Evolutionary conservation across 2,329 filamentous ascomycete species (phyloP), one percentile per base, ranked within the genome.

Genomic region (Tolypocladium endophyticum): DNA sequence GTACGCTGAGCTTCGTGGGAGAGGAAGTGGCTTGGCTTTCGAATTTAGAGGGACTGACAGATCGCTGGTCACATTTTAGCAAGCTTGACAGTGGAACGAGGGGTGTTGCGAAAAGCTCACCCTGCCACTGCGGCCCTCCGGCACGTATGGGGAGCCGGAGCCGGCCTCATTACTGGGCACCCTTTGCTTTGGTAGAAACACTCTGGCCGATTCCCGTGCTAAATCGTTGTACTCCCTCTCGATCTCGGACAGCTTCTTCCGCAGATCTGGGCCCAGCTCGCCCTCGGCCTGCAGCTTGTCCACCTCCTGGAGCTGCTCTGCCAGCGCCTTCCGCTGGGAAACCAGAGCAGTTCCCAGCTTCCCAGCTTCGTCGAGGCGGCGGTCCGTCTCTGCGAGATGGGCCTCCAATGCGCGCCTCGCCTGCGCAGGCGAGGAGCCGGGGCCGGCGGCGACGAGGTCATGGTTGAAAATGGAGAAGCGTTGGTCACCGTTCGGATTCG

Each of bases 151-250:
- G 11, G 82, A 84, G 54, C 75, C 77, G 56, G 75, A 71, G 60
- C 76, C 73, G 52, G 76, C 75, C 68, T 91, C 88, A 63, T 81
- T 84, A 71, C 88, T 92, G 23, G 88, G 84, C 28, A 90, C 84
- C 68, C 91, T 84, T 72, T 92, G 92, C 66, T 94, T 94, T 39
- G 86, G 89, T 61, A 97, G 77, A 71, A 97, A 93, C 2, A 90
- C 92, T 64, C 93, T 84, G 52, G 93, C 91, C 55, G 89, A 94
- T 72, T 97, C 93, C 63, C 88, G 83, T 16, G 92, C 92, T 55
- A 97, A 87, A 70, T 97, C 92, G 72, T 96, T 93, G 76, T 95
- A 97, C 69, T 99, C 94, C 72, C 86, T 90, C 73, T 99, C 94
- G 61, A 99, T 86, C 63, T 96, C 92, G 18, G 85, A 81, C 58